Percentiles rank a stretch among this genome's conserved stretches.
These are phyloP conservation scores for Oleoguttula mirabilis DNA, from an alignment of 495 filamentous ascomycete species.

Conservation along the genomic window DNA sequence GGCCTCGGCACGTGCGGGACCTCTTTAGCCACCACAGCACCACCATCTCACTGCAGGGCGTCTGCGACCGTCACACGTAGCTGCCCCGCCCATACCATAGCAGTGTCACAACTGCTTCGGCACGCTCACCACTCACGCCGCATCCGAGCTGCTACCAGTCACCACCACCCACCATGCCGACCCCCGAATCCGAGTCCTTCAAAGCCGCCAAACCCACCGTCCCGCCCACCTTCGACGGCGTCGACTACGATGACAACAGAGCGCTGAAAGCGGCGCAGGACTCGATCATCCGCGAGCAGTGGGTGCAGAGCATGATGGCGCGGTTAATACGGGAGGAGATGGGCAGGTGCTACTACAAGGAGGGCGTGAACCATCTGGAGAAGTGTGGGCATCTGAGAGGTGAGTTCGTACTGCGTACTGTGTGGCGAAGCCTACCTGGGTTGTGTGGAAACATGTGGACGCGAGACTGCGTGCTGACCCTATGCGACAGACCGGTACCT, in stretches of 20 bases:
- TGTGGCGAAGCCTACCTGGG: neutral
- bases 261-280: slow-evolving; percentile 89
- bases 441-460: neutral
- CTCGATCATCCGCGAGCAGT: slow-evolving; percentile 88
- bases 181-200: slow-evolving; percentile 84
- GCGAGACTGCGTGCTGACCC: too few relatives aligned
- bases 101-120: too few relatives aligned
- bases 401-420: too few relatives aligned
- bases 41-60: too few relatives aligned
- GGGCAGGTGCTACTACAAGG: slow-evolving; percentile 85
- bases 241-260: slow-evolving; percentile 88
- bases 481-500: slow-evolving; percentile 72
- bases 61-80: too few relatives aligned
- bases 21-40: too few relatives aligned
- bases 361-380: slow-evolving; percentile 95
- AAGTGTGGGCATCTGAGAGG: slow-evolving; percentile 89
- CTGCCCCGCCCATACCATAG: too few relatives aligned
- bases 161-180: slow-evolving; percentile 58
- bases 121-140: too few relatives aligned
- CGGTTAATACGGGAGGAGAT: slow-evolving; percentile 85
- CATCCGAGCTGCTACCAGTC: too few relatives aligned
- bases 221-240: slow-evolving; percentile 86
- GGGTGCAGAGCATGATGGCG: slow-evolving; percentile 96
- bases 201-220: slow-evolving; percentile 93
- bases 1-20: too few relatives aligned